phyloP scores from a whole-genome alignment of 2,329 filamentous ascomycete genomes.

The Cyphellophora europaea region DNA sequence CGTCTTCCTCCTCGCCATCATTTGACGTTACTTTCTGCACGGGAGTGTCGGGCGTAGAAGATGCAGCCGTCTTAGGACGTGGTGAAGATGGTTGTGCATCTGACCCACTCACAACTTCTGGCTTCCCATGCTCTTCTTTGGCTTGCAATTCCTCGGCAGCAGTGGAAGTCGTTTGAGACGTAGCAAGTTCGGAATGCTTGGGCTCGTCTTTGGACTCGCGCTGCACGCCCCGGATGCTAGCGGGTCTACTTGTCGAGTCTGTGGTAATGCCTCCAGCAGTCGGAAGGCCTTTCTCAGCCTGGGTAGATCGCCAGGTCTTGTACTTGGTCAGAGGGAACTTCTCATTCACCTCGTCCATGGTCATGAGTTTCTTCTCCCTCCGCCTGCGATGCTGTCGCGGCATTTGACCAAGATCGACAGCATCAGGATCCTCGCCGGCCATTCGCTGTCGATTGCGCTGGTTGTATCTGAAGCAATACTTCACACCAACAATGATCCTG shows the following conservation, averaged over 20 bases:
- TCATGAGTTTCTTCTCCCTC: slow-evolving; percentile 97
- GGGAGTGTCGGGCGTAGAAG: slow-evolving; percentile 16
- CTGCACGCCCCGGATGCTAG: slow-evolving; percentile 54
- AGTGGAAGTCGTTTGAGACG: slow-evolving; percentile 6
- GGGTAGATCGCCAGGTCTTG: slow-evolving; percentile 81
- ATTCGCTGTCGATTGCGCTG: slow-evolving; percentile 77
- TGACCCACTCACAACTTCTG: slow-evolving; percentile 8
- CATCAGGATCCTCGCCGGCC: slow-evolving; percentile 70
- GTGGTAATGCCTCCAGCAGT: slow-evolving; percentile 69
- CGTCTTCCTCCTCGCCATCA: slow-evolving; percentile 64
- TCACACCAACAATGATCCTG: slow-evolving; percentile 99
- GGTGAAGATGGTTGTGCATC: slow-evolving; percentile 10
- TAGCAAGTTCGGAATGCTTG: slow-evolving; percentile 8
- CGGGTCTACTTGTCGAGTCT: slow-evolving; percentile 56
- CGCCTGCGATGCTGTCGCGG: slow-evolving; percentile 75
- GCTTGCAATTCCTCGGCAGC: slow-evolving; percentile 8
- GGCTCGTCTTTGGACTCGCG: slow-evolving; percentile 11
- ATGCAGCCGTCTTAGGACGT: slow-evolving; percentile 12
- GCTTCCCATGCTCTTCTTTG: slow-evolving; percentile 6
- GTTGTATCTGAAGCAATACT: slow-evolving; percentile 98
- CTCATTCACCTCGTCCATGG: slow-evolving; percentile 97
- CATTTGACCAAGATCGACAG: slow-evolving; percentile 79
- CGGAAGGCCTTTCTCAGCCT: slow-evolving; percentile 74
- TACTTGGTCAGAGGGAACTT: slow-evolving; percentile 95
- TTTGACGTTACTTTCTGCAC: slow-evolving; percentile 45